Evolutionary conservation across 495 filamentous ascomycete genomes (phyloP), one percentile per base, ranked within the genome.

Genomic region (Halenospora varia): DNA sequence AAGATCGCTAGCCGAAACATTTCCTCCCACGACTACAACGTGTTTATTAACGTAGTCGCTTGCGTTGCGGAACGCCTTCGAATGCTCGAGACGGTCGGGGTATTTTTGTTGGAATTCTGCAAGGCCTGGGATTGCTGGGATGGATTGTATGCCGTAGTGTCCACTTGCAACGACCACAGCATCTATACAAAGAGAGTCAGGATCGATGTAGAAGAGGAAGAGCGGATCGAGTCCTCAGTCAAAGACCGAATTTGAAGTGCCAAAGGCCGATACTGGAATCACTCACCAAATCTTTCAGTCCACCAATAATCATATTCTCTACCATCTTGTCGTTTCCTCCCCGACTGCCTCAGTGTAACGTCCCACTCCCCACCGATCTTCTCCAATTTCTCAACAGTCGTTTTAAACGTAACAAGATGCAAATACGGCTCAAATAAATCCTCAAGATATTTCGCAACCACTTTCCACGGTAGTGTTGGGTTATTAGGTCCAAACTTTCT

Each of bases 121-220:
- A 10, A 88, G 76, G 0, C 85, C 84, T 1, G 61, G 35, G 18
- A 87, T 81, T 25, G 78, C 70, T 0, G 91, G 91, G 4, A 93
- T 70, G 66, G 78, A 85, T 0, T 86, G 86, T 8, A 88, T 80
- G 22, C 78, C 78, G 68, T 87, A 93, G 64, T 96, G 90, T 0
- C 91, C 91, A 56, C 77, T 89, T 10, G 89, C 88, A 13, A 91
- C 84, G 0, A 92, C 80, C 2, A 96, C 83, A 11, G 88, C 90
- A 69, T 96, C n/a, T n/a, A n/a, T n/a, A n/a, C n/a, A n/a, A n/a
- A n/a, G n/a, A n/a, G n/a, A n/a, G n/a, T n/a, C n/a, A n/a, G n/a
- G n/a, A n/a, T n/a, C n/a, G n/a, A n/a, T n/a, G n/a, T n/a, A n/a
- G n/a, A n/a, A n/a, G n/a, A n/a, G n/a, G n/a, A n/a, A n/a, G n/a